A percentile compares a stretch with the other conserved stretches of the same genome.
Evolutionary conservation across 1,284 basidiomycete genomes (phyloP).

Genomic region (Apiotrichum montevideense): DNA sequence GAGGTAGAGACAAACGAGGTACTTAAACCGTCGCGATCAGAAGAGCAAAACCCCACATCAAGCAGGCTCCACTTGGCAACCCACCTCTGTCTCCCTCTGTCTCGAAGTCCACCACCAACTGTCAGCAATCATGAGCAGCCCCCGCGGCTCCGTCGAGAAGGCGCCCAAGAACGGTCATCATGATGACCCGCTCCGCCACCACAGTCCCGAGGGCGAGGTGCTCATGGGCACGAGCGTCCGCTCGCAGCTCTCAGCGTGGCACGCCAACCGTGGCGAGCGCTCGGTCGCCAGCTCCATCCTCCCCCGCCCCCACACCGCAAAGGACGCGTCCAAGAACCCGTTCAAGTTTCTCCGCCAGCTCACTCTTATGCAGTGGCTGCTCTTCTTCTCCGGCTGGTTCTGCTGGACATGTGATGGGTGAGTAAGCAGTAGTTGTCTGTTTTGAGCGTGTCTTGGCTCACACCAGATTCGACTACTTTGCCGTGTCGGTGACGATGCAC

Average conservation of each 20-base stretch:
- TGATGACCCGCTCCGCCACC: too few relatives aligned
- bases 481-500: slow-evolving; percentile 44
- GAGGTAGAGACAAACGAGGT: too few relatives aligned
- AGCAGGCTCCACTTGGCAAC: too few relatives aligned
- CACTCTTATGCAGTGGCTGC: slow-evolving; percentile 50
- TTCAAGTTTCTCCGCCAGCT: slow-evolving; percentile 45
- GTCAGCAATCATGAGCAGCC: too few relatives aligned
- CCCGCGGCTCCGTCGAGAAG: too few relatives aligned
- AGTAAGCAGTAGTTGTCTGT: background rate
- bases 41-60: too few relatives aligned
- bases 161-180: too few relatives aligned
- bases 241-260: slow-evolving; percentile 36
- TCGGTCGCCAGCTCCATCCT: slow-evolving; percentile 22
- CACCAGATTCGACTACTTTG: slow-evolving; percentile 23
- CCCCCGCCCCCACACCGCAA: slow-evolving; percentile 17
- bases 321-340: slow-evolving; percentile 33
- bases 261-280: slow-evolving; percentile 28
- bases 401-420: slow-evolving; percentile 52
- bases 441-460: background rate
- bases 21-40: too few relatives aligned
- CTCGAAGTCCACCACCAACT: too few relatives aligned
- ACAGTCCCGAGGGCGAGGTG: too few relatives aligned
- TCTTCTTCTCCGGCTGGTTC: slow-evolving; percentile 55
- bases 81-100: too few relatives aligned
- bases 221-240: too few relatives aligned